Base-by-base conservation (phyloP, 306 rosid genomes). In the Cicer chorassanicum region DNA sequence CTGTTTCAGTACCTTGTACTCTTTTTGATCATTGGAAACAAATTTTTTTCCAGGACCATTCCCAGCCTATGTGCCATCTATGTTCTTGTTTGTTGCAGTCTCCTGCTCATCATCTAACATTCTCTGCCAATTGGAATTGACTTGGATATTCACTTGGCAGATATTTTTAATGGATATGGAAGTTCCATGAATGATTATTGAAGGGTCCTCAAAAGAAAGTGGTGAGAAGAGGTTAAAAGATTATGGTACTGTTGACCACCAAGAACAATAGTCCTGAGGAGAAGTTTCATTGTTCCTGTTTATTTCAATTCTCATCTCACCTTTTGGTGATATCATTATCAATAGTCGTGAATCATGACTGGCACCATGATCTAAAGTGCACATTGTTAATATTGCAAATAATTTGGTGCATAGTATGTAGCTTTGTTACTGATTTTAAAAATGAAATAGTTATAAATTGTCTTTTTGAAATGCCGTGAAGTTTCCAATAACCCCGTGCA, bases 21-120 rank as follows among this genome's bases (percentile, higher is more conserved):
- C 42, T 72, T 39, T 45, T 74, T 41, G 79, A 84, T 57, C 74
- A 59, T 16, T 70, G 80, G 82, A 86, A 68, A 75, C 63, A 76
- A 38, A 51, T 63, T 38, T 53, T 81, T 50, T 61, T 80, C 19
- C 78, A 70, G 61, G 15, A 79, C 66, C 68, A 49, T 49, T 55
- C 84, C 72, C 77, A 39, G 41, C 73, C 83, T 13, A 45, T 80
- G 61, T 43, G 62, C 68, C 82, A 79, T 75, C 34, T 43, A 13
- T 60, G 81, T 68, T 77, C 88, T 70, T 83, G 85, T 67, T 70
- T 83, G 21, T 34, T 83, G 81, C 83, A 73, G 65, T 77, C 86
- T 61, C 78, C 75, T 56, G 77, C 82, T 62, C 82, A 84, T 70
- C 84, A 86, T 74, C 84, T 82, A 15, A 83, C 78, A 59, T 80